A percentile compares a stretch with the other conserved stretches of the same genome.
phyloP scores from a whole-genome alignment of 2,329 filamentous ascomycete genomes.

The Calonectria pseudoreteaudii region DNA sequence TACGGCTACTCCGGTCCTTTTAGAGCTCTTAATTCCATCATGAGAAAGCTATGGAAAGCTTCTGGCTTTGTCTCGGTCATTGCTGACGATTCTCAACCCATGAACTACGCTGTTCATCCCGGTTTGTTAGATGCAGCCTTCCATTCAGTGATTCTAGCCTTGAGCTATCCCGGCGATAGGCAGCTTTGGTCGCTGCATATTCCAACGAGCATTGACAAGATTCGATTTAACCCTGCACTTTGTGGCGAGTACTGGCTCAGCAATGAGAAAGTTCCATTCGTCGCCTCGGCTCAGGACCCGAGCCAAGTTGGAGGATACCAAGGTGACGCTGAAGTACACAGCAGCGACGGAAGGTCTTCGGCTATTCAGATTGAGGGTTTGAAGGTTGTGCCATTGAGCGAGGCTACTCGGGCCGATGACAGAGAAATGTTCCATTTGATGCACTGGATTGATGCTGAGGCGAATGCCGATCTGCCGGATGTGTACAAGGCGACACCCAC shows the following conservation, averaged over 20 bases:
- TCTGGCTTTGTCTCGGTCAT: not conserved
- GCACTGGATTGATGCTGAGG: not conserved
- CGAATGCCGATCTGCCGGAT: not conserved
- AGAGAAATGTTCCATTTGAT: not conserved
- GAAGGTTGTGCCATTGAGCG: not conserved
- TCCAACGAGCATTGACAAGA: not conserved
- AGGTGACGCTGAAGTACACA: not conserved
- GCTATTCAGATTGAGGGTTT: constrained; percentile 1
- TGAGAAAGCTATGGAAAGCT: not conserved
- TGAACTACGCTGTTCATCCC: not conserved
- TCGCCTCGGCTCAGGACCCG: not conserved
- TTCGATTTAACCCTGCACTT: not conserved
- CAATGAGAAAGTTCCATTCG: not conserved
- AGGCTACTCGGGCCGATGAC: not conserved
- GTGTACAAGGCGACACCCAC: not conserved
- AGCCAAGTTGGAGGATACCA: not conserved
- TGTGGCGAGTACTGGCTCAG: not conserved
- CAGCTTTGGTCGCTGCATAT: constrained; percentile 8
- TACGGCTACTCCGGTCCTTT: constrained; percentile 3
- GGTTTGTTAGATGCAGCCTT: constrained; percentile 1
- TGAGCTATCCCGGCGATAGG: not conserved
- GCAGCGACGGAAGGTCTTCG: not conserved
- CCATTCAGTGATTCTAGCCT: not conserved
- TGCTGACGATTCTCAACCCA: not conserved
- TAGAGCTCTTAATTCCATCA: not conserved